These are phyloP conservation scores for Suillus americanus DNA, from an alignment of 768 basidiomycete species.

Conservation along the genomic window DNA sequence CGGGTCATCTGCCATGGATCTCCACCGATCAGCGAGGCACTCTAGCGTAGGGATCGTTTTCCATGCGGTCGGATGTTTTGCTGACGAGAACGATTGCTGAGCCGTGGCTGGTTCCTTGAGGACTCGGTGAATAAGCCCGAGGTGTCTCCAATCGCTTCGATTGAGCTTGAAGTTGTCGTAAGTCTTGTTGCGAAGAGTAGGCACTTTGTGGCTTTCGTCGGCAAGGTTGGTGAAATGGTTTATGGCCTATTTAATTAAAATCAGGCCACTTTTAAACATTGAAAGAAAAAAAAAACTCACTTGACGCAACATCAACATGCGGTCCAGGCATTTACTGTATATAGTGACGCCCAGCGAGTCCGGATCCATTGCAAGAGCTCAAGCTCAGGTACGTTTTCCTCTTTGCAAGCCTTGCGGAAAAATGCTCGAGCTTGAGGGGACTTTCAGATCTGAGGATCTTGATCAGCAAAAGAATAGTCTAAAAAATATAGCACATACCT, in stretches of 20 bases:
- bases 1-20: neutral
- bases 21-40: neutral
- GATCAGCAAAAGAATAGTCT: too few species aligned
- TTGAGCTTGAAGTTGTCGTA: neutral
- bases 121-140: neutral
- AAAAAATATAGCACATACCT: too few species aligned
- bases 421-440: too few species aligned
- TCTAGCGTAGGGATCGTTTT: neutral
- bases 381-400: too few species aligned
- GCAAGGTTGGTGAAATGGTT: neutral
- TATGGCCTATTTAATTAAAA: neutral
- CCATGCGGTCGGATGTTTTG: neutral
- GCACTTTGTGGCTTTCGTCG: neutral
- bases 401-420: too few species aligned
- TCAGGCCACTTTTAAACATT: too few species aligned
- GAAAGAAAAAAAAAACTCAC: neutral
- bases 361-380: too few species aligned
- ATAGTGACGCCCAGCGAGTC: too few species aligned
- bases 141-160: neutral
- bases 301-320: too few species aligned
- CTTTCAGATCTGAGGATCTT: too few species aligned
- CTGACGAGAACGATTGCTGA: neutral
- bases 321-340: too few species aligned
- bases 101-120: neutral
- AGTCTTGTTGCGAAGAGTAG: neutral